Evolutionary conservation across 495 filamentous ascomycete species (phyloP).

Genomic region (Apodospora peruviana): DNA sequence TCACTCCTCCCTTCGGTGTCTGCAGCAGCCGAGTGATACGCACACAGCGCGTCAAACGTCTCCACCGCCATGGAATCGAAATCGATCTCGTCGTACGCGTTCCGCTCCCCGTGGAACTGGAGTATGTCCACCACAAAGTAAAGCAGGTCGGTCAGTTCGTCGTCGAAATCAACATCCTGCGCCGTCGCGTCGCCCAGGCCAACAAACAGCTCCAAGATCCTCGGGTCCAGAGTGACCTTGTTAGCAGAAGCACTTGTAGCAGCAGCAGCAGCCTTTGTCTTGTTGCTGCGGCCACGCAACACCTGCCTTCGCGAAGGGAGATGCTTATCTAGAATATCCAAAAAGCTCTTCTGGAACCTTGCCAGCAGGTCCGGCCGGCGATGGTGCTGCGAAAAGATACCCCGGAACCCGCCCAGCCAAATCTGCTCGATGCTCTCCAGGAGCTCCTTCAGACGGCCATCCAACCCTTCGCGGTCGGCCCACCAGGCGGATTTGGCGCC

Average conservation of each 20-base stretch:
- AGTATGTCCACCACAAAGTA: slow-evolving; percentile 96
- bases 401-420: slow-evolving; percentile 92
- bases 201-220: slow-evolving; percentile 82
- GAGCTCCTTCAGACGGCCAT: slow-evolving; percentile 69
- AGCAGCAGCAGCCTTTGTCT: slow-evolving; percentile 25
- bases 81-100: slow-evolving; percentile 97
- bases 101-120: slow-evolving; percentile 92
- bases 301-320: slow-evolving; percentile 74
- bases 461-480: slow-evolving; percentile 73
- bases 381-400: slow-evolving; percentile 73
- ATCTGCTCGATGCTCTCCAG: slow-evolving; percentile 81
- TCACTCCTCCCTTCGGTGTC: slow-evolving; percentile 27
- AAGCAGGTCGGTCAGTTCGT: slow-evolving; percentile 78
- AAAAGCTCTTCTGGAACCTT: slow-evolving; percentile 69
- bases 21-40: slow-evolving; percentile 60
- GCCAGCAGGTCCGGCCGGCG: slow-evolving; percentile 56
- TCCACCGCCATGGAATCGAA: slow-evolving; percentile 87
- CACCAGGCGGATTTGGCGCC: slow-evolving; percentile 82
- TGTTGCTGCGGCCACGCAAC: slow-evolving; percentile 37
- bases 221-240: slow-evolving; percentile 61
- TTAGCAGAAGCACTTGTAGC: slow-evolving; percentile 3
- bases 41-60: slow-evolving; percentile 69
- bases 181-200: slow-evolving; percentile 69
- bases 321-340: slow-evolving; percentile 77
- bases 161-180: slow-evolving; percentile 67